Evolutionary conservation across 2,329 filamentous ascomycete genomes (phyloP), one percentile per base, ranked within the genome.

Genomic region (Ceratocystis ficicola): DNA sequence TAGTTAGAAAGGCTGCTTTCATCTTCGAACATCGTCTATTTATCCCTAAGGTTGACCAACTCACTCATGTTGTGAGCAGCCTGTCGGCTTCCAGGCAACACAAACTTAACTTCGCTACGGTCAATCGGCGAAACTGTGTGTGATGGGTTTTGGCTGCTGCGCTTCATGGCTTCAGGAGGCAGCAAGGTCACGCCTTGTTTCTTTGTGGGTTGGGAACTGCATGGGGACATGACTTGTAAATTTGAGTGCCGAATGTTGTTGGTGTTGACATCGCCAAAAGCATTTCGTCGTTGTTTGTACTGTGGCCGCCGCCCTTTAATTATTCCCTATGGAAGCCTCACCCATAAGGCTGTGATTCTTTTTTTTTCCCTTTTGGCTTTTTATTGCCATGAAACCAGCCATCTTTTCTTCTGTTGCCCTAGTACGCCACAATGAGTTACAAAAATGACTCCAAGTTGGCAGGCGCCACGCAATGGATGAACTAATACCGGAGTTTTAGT

Each of bases 71-170:
- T 59, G 8, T 48, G 46, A 8, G 57, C 59, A 28, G 64, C 64
- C 7, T 28, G 55, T n/a, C 65, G 32, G 8, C 63, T 60, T 22
- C 66, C 66, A 8, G 66, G 64, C 30, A 68, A 44, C 41, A 68
- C 52, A 41, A 68, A 66, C 66, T 44, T 44, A 7, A 68, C 60
- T 46, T 68, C 66, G 41, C 28, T 44, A n/a, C 55, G 52, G 20
- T 57, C 52, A 30, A 17, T 30, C 22, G 52, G 52, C 52, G 17
- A 1, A 57, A 32, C 22, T 25, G 52, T 57, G 52, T 57, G 17
- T 57, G 52, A 57, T 30, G 22, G 25, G 52, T 28, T 28, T 15
- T 32, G 22, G 52, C 52, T 28, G 17, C 52, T 1, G 28, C 7
- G 22, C 22, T 57, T 57, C 10, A 28, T 28, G n/a, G 52, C 25